phyloP scores from a whole-genome alignment of 345 rosid species.

The Acer yangbiense region DNA sequence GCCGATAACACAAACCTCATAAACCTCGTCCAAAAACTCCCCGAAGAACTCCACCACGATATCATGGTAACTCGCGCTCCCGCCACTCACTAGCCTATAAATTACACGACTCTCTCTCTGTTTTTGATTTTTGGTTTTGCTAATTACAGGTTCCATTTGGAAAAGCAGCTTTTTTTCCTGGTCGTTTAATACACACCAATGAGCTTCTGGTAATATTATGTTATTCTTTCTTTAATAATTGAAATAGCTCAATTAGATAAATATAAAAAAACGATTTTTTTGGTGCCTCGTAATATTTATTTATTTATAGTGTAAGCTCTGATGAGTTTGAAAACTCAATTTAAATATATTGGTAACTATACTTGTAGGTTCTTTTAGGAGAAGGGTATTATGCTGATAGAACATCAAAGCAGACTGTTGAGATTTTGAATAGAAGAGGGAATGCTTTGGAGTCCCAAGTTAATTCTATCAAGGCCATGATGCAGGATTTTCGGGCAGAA shows the following conservation, averaged over 20 bases:
- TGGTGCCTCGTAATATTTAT: not conserved
- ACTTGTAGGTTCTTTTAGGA: slow-evolving; percentile 72
- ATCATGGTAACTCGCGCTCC: slow-evolving; percentile 54
- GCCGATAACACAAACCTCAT: slow-evolving; percentile 65
- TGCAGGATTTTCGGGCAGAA: slow-evolving; percentile 76
- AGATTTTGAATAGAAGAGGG: slow-evolving; percentile 78
- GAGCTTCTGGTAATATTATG: slow-evolving; percentile 62
- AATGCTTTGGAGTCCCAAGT: slow-evolving; percentile 62
- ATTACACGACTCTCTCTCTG: not conserved
- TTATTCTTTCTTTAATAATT: not conserved
- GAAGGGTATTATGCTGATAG: slow-evolving; percentile 77
- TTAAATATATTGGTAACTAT: not conserved
- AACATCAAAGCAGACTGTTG: slow-evolving; percentile 76
- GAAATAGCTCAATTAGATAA: not conserved
- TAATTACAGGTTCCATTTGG: slow-evolving; percentile 74
- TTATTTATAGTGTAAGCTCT: not conserved
- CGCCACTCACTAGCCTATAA: not conserved
- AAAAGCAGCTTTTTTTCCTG: slow-evolving; percentile 84
- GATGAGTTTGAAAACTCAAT: not conserved
- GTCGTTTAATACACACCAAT: slow-evolving; percentile 83
- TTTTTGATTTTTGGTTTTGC: not conserved
- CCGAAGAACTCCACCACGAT: slow-evolving; percentile 80
- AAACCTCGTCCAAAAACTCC: slow-evolving; percentile 66
- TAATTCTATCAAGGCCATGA: slow-evolving; percentile 60
- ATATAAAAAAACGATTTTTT: not conserved